Conservation (phyloP, 2,329 filamentous ascomycete species). For the Fusarium sp. region DNA sequence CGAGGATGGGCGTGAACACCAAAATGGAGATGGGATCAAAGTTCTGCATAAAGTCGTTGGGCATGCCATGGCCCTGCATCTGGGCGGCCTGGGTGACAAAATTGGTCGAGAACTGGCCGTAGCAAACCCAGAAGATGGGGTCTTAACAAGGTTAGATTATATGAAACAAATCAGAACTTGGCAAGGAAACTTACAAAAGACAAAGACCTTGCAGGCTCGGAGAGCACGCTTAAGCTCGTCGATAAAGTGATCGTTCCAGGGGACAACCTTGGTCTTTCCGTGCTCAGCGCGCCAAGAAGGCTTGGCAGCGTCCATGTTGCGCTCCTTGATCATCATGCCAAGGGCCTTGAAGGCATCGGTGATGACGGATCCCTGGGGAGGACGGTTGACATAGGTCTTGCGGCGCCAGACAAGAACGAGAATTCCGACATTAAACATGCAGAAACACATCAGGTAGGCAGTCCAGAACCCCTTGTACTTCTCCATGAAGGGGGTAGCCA, state of each 20-base stretch:
- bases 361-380: constrained; percentile 72
- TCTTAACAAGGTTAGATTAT: constrained; percentile 43
- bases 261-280: constrained; percentile 55
- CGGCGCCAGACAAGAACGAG: constrained; percentile 61
- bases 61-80: constrained; percentile 73
- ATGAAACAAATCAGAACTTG: no score
- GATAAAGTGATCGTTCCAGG: constrained; percentile 78
- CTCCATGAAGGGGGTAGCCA: constrained; percentile 78
- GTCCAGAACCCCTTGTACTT: constrained; percentile 75
- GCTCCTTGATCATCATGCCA: constrained; percentile 53
- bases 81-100: constrained; percentile 71
- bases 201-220: constrained; percentile 79
- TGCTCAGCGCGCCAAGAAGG: constrained; percentile 71
- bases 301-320: constrained; percentile 72
- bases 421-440: constrained; percentile 73
- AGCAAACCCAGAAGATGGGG: constrained; percentile 76
- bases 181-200: constrained; percentile 58
- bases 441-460: constrained; percentile 69
- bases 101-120: constrained; percentile 76
- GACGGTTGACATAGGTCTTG: constrained; percentile 64
- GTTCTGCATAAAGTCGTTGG: constrained; percentile 78
- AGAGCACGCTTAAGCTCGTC: constrained; percentile 76
- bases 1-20: constrained; percentile 74
- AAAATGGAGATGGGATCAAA: constrained; percentile 76
- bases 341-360: constrained; percentile 70